Percentiles rank a stretch among this genome's conserved stretches.
These are phyloP conservation scores for Vigna nakashimae DNA, from an alignment of 306 rosid species.

Conservation along the genomic window DNA sequence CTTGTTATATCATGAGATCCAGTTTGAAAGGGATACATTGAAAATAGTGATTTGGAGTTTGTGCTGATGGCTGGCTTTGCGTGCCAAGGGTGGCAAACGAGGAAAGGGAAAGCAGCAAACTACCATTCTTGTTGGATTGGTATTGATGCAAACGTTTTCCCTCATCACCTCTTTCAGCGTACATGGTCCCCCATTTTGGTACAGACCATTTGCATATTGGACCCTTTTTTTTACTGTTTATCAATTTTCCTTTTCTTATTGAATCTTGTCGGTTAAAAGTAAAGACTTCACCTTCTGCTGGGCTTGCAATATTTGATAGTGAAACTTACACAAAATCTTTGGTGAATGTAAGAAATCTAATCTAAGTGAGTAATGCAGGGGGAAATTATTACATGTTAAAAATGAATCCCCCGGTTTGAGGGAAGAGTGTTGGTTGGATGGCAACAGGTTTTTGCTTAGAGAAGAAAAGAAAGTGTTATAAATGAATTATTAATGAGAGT, in stretches of 20 bases:
- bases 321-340: too few relatives aligned
- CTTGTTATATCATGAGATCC: neutral
- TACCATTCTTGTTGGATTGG: neutral
- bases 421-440: slow-evolving; percentile 55
- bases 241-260: neutral
- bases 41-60: neutral
- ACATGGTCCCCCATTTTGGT: slow-evolving; percentile 19
- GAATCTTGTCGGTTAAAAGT: slow-evolving; percentile 2
- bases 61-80: slow-evolving; percentile 1
- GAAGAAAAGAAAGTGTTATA: slow-evolving; percentile 8
- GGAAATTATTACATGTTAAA: too few relatives aligned
- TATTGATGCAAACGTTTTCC: slow-evolving; percentile 4
- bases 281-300: slow-evolving; percentile 7
- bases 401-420: slow-evolving; percentile 32
- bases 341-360: too few relatives aligned
- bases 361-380: too few relatives aligned
- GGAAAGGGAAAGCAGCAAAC: neutral
- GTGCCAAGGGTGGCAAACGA: neutral
- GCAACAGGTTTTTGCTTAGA: slow-evolving; percentile 52
- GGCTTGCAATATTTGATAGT: neutral
- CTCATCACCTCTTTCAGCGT: slow-evolving; percentile 3
- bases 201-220: too few relatives aligned
- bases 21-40: neutral
- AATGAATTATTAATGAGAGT: slow-evolving; percentile 42
- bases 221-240: too few relatives aligned